A percentile compares a stretch with the other conserved stretches of the same genome.
These are phyloP conservation scores for Penicillium sp. DNA, from an alignment of 2,329 filamentous ascomycete genomes.

Conservation along the genomic window DNA sequence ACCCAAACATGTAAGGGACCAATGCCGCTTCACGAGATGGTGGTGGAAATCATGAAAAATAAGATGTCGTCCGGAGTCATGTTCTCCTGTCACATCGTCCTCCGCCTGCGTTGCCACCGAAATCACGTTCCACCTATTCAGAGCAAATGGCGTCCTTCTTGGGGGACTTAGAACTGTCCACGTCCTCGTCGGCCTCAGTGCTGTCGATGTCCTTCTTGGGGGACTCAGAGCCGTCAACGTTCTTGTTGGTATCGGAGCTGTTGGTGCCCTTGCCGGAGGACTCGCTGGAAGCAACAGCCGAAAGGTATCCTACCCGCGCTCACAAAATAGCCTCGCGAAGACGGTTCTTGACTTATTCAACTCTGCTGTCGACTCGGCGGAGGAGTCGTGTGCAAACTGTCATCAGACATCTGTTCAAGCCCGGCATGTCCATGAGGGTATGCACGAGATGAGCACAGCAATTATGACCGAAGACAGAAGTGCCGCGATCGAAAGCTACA, in stretches of 20 bases:
- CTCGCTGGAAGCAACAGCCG: no score
- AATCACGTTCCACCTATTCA: neutral
- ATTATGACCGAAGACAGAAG: no score
- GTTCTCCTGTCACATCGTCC: neutral
- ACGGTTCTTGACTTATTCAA: neutral
- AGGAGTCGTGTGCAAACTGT: no score
- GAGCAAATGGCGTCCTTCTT: neutral
- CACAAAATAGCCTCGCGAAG: neutral
- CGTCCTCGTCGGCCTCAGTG: no score
- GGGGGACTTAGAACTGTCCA: no score
- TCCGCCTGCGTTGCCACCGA: neutral
- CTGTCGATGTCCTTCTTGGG: no score
- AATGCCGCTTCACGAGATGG: fast-evolving
- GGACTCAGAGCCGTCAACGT: neutral
- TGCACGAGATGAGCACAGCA: no score
- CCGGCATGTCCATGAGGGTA: no score
- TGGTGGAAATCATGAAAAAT: neutral
- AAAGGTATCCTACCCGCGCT: no score
- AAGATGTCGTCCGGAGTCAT: neutral
- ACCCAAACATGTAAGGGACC: neutral
- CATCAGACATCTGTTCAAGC: no score
- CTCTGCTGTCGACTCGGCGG: no score
- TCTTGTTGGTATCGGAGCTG: neutral
- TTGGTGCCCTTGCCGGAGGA: neutral
- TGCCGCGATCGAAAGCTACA: no score